These are phyloP conservation scores for Saccharomycopsis hybrid DNA, from an alignment of 1,139 yeast species.

Conservation along the genomic window DNA sequence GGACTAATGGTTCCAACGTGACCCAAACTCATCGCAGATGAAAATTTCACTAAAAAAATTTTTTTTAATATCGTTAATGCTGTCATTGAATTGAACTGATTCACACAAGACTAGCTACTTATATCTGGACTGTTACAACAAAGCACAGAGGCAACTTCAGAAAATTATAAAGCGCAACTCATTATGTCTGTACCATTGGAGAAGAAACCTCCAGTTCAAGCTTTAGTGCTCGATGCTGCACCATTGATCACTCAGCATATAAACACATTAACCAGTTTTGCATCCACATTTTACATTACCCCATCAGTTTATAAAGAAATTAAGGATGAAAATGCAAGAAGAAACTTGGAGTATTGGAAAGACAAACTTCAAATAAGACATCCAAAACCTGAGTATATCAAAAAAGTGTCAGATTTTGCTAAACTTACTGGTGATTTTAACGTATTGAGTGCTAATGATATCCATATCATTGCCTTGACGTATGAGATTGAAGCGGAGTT, in stretches of 20 bases:
- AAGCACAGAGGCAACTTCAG: too few relatives aligned
- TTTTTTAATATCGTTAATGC: too few relatives aligned
- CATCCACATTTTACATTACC: slow-evolving; percentile 70
- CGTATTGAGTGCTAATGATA: slow-evolving; percentile 84
- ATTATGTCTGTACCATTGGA: neutral
- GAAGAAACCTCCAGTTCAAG: slow-evolving; percentile 24
- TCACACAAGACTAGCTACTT: too few relatives aligned
- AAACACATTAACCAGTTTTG: slow-evolving; percentile 64
- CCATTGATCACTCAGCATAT: slow-evolving; percentile 86
- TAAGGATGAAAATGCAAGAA: slow-evolving; percentile 77
- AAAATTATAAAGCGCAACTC: too few relatives aligned
- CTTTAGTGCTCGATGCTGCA: slow-evolving; percentile 85
- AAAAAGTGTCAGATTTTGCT: slow-evolving; percentile 68
- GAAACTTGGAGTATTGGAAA: slow-evolving; percentile 74
- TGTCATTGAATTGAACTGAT: too few relatives aligned
- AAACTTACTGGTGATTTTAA: slow-evolving; percentile 85
- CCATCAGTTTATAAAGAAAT: slow-evolving; percentile 88
- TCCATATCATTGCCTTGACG: slow-evolving; percentile 85
- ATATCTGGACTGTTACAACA: too few relatives aligned
- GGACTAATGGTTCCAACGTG: too few relatives aligned
- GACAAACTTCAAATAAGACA: slow-evolving; percentile 56
- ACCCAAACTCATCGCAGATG: too few relatives aligned
- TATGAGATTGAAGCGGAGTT: slow-evolving; percentile 77
- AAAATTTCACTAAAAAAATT: too few relatives aligned
- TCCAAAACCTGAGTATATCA: slow-evolving; percentile 60